Evolutionary conservation across 306 rosid genomes (phyloP), one percentile per base, ranked within the genome.

Genomic region (Cercis canadensis): DNA sequence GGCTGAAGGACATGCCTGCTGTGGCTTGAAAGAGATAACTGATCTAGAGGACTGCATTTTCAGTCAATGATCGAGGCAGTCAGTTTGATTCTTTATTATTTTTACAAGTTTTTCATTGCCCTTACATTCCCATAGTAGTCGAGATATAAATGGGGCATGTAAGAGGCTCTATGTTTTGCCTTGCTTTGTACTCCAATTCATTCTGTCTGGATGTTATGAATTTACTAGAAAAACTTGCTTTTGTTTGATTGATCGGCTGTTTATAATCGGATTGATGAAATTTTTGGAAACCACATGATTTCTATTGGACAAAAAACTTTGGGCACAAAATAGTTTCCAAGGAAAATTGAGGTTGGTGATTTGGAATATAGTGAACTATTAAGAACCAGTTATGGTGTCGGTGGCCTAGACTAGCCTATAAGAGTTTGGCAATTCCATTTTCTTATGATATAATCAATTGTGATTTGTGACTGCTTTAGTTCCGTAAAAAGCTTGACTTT

Each of bases 1-100:
- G 98, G 98, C 85, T 92, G 58, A 92, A 86, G 80, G 98, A 92
- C 88, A 76, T 92, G 92, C 98, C 98, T 3, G 92, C 98, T 16
- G 82, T 92, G 71, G 98, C 96, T 19, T 92, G 75, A 76, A 62
- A 68, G 53, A 77, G 67, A 75, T 54, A 14, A 62, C 62, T 72
- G 80, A 61, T 76, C 49, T 19, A 78, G 62, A 43, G 69, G 62
- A 73, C 68, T 37, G 57, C 58, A 7, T 77, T 57, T 21, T 12
- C 62, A 55, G 43, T 60, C 77, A 57, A 74, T 65, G 63, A 41
- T 57, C 73, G 75, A 77, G 70, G 54, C 78, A 61, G 73, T 69
- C 80, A 65, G 72, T 81, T 84, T 47, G 55, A 85, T 85, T 89
- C 87, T 83, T 76, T 74, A 76, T 75, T 51, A 72, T 61, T 76